Base-by-base conservation (phyloP, 805 yeast genomes). In the Yarrowia phangngaensis region DNA sequence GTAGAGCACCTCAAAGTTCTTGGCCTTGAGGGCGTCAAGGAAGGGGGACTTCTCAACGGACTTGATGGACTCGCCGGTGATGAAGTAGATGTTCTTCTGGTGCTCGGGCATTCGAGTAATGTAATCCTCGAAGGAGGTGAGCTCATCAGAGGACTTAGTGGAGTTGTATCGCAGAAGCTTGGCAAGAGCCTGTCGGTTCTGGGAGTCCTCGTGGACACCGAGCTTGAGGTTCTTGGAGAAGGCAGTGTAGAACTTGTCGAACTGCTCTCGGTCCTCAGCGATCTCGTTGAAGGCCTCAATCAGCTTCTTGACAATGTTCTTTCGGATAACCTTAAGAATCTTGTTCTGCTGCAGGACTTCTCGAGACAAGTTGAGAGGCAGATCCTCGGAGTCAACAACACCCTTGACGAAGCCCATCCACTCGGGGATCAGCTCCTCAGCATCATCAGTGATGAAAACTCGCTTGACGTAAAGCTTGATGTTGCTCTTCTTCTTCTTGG, bases 281-380 rank as follows among this genome's bases (percentile, higher is more conserved):
- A 92, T 92, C 79, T 92, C 99, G 71, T 86, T 89, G 84, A 92
- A 92, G 66, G 96, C 85, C 78, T 92, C 99, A 66, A 92, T 86
- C 68, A 90, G 76, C 75, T 92, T 90, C 89, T 92, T 92, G 71
- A 92, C 94, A 66, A 92, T 84, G 81, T 92, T 92, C 90, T 92
- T 92, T 79, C 94, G 88, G 70, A 92, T 92, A 58, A 92, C 98
- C 84, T 92, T 92, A 75, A 92, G 80, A 72, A 92, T 92, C 86
- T 92, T 92, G 87, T 92, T 92, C 77, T 92, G 99, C 77, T 92
- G 99, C 69, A 92, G 80, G 84, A 94, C 84, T 77, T 92, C 99
- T 85, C 99, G 90, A 63, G 98, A 92, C 76, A 92, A 80, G 90
- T 92, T 92, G 73, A 92, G 83, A 72, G 99, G 99, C 72, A 92